A percentile compares a stretch with the other conserved stretches of the same genome.
Conservation (phyloP, 2,329 filamentous ascomycete species). For the Fusarium abutilonis region DNA sequence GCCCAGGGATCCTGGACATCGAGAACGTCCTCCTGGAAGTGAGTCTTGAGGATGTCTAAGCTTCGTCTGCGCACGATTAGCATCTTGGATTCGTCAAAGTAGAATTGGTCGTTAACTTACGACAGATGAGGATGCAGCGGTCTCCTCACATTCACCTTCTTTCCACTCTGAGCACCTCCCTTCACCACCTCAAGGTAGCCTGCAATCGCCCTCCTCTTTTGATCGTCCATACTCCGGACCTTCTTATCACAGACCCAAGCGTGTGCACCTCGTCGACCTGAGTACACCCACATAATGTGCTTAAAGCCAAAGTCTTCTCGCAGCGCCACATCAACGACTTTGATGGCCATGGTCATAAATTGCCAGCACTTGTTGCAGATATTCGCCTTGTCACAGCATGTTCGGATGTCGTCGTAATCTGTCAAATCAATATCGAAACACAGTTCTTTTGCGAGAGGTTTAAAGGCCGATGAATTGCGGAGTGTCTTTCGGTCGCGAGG, state of each 20-base stretch:
- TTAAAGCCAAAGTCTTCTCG: constrained; percentile 96
- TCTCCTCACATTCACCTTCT: constrained; percentile 83
- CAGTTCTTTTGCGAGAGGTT: constrained; percentile 88
- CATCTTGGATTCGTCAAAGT: not conserved
- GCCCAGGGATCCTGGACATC: constrained; percentile 87
- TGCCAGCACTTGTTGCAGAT: constrained; percentile 96
- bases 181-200: constrained; percentile 91
- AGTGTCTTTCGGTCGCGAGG: constrained; percentile 92
- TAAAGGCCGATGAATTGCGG: constrained; percentile 82
- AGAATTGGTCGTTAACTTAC: constrained; percentile 55
- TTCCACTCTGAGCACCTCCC: constrained; percentile 85
- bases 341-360: constrained; percentile 98
- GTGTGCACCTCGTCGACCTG: constrained; percentile 93
- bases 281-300: constrained; percentile 99
- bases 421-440: constrained; percentile 99
- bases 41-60: constrained; percentile 81
- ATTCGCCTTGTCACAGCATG: constrained; percentile 91
- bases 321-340: constrained; percentile 86
- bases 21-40: constrained; percentile 87
- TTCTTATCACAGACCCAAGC: constrained; percentile 97
- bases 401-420: constrained; percentile 96
- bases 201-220: constrained; percentile 83
- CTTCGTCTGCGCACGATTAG: constrained; percentile 69
- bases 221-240: constrained; percentile 85
- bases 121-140: constrained; percentile 90